Conservation (phyloP, 192 early-diverging fungal genomes). For the Gigaspora rosea region DNA sequence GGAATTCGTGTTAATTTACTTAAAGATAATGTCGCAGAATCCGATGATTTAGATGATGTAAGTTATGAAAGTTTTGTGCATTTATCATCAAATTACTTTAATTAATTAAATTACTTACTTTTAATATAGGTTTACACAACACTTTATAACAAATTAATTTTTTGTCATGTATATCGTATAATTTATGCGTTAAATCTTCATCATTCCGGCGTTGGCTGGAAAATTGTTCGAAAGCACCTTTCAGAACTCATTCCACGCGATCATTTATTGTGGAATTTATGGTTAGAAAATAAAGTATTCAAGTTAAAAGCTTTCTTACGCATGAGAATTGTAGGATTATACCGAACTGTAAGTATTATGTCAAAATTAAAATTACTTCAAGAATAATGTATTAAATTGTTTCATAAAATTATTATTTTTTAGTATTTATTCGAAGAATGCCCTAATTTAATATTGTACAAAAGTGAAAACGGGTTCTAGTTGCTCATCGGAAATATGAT, state of each 20-base stretch:
- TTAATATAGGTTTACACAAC: slow-evolving; percentile 54
- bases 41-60: slow-evolving; percentile 38
- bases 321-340: slow-evolving; percentile 70
- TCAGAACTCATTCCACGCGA: slow-evolving; percentile 46
- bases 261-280: slow-evolving; percentile 48
- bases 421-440: no score
- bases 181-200: slow-evolving; percentile 60
- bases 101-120: background rate
- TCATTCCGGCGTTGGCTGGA: slow-evolving; percentile 61
- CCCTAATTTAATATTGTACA: no score
- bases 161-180: slow-evolving; percentile 60
- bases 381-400: no score
- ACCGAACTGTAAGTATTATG: slow-evolving; percentile 53
- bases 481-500: no score
- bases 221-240: slow-evolving; percentile 53
- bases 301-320: slow-evolving; percentile 62
- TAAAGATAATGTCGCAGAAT: slow-evolving; percentile 56
- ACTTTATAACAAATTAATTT: slow-evolving; percentile 64
- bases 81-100: no score
- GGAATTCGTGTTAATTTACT: slow-evolving; percentile 54
- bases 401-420: no score
- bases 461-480: no score
- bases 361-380: background rate
- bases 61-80: background rate
- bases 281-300: slow-evolving; percentile 47